These are phyloP conservation scores for Aspergillus latus DNA, from an alignment of 2,329 filamentous ascomycete genomes.

Conservation along the genomic window DNA sequence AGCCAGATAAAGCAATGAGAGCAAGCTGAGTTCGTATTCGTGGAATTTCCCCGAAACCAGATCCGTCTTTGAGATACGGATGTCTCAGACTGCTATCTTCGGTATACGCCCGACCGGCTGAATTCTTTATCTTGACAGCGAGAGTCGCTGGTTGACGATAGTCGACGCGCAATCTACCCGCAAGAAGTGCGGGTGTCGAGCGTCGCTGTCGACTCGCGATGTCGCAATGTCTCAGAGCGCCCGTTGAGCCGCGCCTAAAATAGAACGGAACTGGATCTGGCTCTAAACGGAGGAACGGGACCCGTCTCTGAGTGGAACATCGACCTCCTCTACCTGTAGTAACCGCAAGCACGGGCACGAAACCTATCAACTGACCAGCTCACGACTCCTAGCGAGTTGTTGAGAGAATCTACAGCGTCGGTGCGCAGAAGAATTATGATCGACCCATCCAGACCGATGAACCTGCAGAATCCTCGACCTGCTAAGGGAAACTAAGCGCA, in stretches of 20 bases:
- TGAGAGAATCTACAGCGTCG: too few species aligned
- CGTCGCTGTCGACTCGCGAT: neutral
- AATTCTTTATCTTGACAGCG: neutral
- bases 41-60: neutral
- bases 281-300: neutral
- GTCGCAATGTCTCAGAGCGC: neutral
- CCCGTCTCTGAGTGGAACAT: too few species aligned
- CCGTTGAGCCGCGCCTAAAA: neutral
- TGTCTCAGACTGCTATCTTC: neutral
- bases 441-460: too few species aligned
- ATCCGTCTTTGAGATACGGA: neutral
- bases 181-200: neutral
- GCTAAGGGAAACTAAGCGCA: neutral
- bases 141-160: neutral
- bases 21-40: neutral
- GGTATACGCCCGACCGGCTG: neutral
- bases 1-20: neutral
- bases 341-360: neutral
- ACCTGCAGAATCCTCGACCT: neutral
- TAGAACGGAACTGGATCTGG: neutral
- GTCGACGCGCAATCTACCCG: neutral
- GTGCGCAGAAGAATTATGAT: neutral
- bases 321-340: neutral
- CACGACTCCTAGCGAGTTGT: too few species aligned
- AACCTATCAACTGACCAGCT: too few species aligned